Percentiles rank a stretch among this genome's conserved stretches.
Evolutionary conservation across 75 land plant genomes (phyloP).

Genomic region (Sequoiadendron giganteum): DNA sequence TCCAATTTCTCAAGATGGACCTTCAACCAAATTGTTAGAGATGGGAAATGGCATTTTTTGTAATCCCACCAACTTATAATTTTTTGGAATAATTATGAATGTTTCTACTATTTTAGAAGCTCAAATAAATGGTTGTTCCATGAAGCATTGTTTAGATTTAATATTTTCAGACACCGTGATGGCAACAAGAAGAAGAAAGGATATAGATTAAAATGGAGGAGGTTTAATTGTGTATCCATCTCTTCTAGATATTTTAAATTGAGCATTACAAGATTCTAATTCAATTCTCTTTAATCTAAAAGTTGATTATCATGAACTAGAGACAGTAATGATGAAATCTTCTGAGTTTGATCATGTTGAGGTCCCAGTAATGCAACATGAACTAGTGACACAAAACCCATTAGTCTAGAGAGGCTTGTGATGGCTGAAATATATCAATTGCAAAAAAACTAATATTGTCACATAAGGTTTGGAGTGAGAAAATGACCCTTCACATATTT

Average conservation of each 20-base stretch:
- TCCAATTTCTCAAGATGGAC: background rate
- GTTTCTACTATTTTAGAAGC: constrained; percentile 68
- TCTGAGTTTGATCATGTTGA: too few relatives aligned
- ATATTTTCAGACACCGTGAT: constrained; percentile 57
- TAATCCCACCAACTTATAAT: constrained; percentile 79
- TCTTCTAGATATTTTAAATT: constrained; percentile 50
- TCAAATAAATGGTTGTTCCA: constrained; percentile 51
- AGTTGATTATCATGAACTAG: constrained; percentile 17
- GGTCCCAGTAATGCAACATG: too few relatives aligned
- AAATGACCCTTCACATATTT: background rate
- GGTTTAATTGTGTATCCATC: constrained; percentile 31
- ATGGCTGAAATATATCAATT: too few relatives aligned
- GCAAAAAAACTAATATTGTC: too few relatives aligned
- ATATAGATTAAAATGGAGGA: constrained; percentile 12
- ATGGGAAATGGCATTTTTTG: constrained; percentile 75
- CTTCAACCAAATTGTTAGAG: constrained; percentile 29
- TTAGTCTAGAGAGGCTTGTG: too few relatives aligned
- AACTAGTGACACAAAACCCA: too few relatives aligned
- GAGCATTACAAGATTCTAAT: constrained; percentile 24
- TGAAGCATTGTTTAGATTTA: constrained; percentile 60
- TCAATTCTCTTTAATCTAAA: constrained; percentile 41
- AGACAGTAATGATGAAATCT: background rate
- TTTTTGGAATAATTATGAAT: constrained; percentile 45
- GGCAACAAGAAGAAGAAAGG: constrained; percentile 43
- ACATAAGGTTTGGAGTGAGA: too few relatives aligned